phyloP scores from a whole-genome alignment of 2,329 filamentous ascomycete genomes.

The Botryotinia convoluta region DNA sequence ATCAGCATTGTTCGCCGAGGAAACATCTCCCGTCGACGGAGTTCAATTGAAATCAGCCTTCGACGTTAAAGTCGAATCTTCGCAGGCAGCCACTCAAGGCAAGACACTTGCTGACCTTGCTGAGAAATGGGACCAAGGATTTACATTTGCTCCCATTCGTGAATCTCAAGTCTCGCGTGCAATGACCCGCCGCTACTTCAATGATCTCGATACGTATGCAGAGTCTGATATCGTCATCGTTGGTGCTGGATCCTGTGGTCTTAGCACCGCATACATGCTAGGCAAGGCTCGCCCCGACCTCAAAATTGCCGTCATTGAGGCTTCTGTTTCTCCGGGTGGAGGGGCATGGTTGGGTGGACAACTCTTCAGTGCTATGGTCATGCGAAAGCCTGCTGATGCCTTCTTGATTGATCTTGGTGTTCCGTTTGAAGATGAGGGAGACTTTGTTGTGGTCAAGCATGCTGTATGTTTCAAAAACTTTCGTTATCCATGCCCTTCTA shows the following conservation, averaged over 20 bases:
- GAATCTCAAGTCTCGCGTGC: constrained; percentile 90
- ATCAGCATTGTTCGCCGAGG: constrained; percentile 59
- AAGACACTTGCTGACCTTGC: constrained; percentile 59
- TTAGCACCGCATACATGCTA: constrained; percentile 80
- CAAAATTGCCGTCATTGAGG: constrained; percentile 88
- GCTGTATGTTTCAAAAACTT: constrained; percentile 46
- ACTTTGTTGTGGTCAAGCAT: constrained; percentile 91
- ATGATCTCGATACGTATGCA: constrained; percentile 82
- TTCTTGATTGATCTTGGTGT: constrained; percentile 81
- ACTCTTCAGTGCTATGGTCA: constrained; percentile 92
- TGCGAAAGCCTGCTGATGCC: constrained; percentile 86
- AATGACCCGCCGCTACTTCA: constrained; percentile 92
- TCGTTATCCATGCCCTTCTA: background rate
- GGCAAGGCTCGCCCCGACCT: constrained; percentile 82
- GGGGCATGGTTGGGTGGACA: constrained; percentile 93
- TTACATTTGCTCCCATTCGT: constrained; percentile 82
- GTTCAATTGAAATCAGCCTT: constrained; percentile 44
- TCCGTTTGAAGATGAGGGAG: constrained; percentile 82
- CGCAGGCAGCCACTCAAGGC: constrained; percentile 44
- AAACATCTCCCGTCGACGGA: constrained; percentile 36
- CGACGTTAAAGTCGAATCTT: constrained; percentile 48
- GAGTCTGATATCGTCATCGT: constrained; percentile 94
- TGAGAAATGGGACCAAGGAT: constrained; percentile 70
- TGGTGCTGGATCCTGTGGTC: constrained; percentile 83
- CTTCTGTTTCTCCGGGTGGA: constrained; percentile 80